Base-by-base conservation (phyloP, 768 basidiomycete genomes). In the Amanita muscaria region DNA sequence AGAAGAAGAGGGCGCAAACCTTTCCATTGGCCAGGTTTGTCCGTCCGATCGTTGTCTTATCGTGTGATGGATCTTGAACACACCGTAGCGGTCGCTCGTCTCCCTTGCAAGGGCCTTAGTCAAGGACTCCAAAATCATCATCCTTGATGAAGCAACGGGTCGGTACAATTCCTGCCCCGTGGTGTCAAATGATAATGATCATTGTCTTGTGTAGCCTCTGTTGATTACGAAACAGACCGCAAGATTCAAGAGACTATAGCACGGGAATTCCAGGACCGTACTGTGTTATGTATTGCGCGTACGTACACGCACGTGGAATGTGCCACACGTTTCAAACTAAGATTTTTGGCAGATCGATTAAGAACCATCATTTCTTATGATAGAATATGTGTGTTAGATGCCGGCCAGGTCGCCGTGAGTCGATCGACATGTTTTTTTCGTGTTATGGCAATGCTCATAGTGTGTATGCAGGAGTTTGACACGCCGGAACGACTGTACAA, bases 171-270 rank as follows among this genome's bases (percentile, higher is more conserved):
- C n/a, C n/a, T n/a, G n/a, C n/a, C n/a, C n/a, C 24, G 15, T 47
- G 22, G 23, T 46, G 24, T 39, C n/a, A n/a, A n/a, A n/a, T n/a
- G n/a, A n/a, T n/a, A n/a, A n/a, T n/a, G n/a, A n/a, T n/a, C n/a
- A n/a, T n/a, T n/a, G n/a, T n/a, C n/a, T n/a, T n/a, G n/a, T n/a
- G 30, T 40, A 76, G 87, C 87, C n/a, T 86, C 84, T 9, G 87
- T 91, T 22, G 88, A 91, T 53, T 85, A 82, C 52, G 88, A 88
- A 62, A 93, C 89, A 1, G 92, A 96, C 64, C 68, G 80, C 47
- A 88, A 87, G 59, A 92, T 98, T 48, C 92, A 96, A 58, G 75
- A 85, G 50, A 94, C 92, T 4, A 94, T 97, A 50, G 74, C 87
- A 1, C 69, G 70, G 39, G 83, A 86, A 66, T 97, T 94, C 67